Evolutionary conservation across 2,329 filamentous ascomycete genomes (phyloP).

Genomic region (Fusarium algeriense): DNA sequence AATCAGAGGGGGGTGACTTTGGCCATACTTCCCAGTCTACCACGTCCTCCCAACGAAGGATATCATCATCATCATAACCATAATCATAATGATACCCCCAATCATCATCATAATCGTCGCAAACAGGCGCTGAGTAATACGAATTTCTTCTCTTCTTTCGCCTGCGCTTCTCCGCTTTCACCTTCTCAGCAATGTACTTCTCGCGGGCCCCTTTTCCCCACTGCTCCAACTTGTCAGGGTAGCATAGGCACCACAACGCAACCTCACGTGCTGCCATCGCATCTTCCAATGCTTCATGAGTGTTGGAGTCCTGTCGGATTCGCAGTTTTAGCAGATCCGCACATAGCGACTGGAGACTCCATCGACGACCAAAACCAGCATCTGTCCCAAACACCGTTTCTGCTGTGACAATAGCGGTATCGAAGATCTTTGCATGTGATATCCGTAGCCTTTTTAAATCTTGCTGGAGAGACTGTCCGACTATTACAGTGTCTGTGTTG

Average conservation of each 20-base stretch:
- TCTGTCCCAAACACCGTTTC: neutral
- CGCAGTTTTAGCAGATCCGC: neutral
- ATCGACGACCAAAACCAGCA: neutral
- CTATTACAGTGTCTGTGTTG: neutral
- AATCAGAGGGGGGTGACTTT: conserved; percentile 20
- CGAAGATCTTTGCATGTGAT: neutral
- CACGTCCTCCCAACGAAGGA: conserved; percentile 26
- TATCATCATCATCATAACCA: neutral
- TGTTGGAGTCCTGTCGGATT: neutral
- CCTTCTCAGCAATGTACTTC: neutral
- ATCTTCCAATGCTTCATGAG: conserved; percentile 3
- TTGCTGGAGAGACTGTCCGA: conserved; percentile 1
- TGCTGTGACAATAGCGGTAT: conserved; percentile 5
- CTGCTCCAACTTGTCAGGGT: neutral
- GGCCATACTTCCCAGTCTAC: conserved; percentile 14
- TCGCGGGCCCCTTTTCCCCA: neutral
- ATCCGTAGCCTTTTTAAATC: neutral
- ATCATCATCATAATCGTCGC: neutral
- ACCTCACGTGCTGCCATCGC: conserved; percentile 9
- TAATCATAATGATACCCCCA: neutral
- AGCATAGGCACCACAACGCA: neutral
- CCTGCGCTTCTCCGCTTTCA: neutral
- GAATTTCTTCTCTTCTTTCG: neutral
- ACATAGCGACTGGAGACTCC: neutral
- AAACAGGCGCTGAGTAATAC: neutral